These are phyloP conservation scores for Pyrenula massariospora DNA, from an alignment of 495 filamentous ascomycete genomes.

Conservation along the genomic window DNA sequence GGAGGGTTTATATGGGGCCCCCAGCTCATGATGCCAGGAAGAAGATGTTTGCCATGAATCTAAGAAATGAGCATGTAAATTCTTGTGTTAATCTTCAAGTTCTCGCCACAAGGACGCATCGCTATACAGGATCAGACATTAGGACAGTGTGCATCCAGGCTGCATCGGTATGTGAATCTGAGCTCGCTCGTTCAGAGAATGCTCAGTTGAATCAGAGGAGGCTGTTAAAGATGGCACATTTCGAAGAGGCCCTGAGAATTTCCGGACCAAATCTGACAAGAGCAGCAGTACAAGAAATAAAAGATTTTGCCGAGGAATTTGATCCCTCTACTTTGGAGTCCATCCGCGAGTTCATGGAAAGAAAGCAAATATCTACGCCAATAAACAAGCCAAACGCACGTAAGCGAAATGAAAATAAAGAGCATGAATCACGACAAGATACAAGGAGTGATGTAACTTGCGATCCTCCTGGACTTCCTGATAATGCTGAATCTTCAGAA, in stretches of 20 bases:
- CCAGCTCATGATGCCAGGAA: not conserved
- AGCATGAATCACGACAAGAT: too few relatives aligned
- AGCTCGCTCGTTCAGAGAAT: not conserved
- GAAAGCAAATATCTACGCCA: too few relatives aligned
- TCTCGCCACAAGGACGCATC: not conserved
- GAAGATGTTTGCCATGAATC: not conserved
- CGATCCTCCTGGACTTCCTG: too few relatives aligned
- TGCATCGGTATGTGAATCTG: not conserved
- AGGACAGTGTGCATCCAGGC: not conserved
- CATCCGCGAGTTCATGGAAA: too few relatives aligned
- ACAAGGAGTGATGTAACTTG: too few relatives aligned
- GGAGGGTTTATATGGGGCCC: not conserved
- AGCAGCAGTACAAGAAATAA: not conserved
- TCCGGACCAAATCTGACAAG: not conserved
- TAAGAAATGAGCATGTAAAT: not conserved
- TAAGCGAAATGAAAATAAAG: too few relatives aligned
- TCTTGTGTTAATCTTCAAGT: not conserved
- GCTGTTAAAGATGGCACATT: not conserved
- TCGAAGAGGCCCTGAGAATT: not conserved
- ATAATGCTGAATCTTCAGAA: too few relatives aligned
- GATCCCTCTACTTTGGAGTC: not conserved
- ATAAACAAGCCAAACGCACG: too few relatives aligned
- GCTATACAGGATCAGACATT: not conserved
- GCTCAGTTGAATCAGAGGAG: not conserved
- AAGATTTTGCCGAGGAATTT: not conserved